A percentile compares a stretch with the other conserved stretches of the same genome.
phyloP scores from a whole-genome alignment of 73 alveolate species.

The Tetrahymena malaccensis region DNA sequence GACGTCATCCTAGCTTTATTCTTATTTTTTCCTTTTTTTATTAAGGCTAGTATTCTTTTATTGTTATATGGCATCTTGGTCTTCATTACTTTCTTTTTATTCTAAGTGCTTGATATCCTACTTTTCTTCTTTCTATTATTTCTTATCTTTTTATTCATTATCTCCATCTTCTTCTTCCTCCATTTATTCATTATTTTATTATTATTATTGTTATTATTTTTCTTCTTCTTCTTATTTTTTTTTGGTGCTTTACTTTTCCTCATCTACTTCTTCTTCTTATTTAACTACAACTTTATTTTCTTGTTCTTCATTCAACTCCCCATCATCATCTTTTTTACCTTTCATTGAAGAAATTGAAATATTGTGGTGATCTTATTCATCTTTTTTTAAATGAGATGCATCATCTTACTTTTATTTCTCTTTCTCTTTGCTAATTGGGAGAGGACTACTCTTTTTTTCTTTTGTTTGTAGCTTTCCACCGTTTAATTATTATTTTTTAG shows the following conservation, averaged over 20 bases:
- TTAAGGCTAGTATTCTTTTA: neutral
- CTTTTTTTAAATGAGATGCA: neutral
- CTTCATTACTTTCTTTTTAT: neutral
- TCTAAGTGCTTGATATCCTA: neutral
- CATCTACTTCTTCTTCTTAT: neutral
- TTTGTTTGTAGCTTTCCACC: neutral
- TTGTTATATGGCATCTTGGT: neutral
- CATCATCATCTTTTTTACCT: neutral
- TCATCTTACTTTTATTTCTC: neutral
- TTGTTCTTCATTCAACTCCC: neutral
- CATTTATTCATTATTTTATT: neutral
- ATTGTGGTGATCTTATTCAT: neutral
- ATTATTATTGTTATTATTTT: neutral
- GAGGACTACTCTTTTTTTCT: neutral
- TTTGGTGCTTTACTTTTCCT: neutral
- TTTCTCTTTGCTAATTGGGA: neutral
- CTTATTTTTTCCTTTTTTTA: neutral
- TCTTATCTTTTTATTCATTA: neutral
- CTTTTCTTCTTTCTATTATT: neutral
- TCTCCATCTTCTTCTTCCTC: neutral
- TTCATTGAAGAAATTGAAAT: neutral
- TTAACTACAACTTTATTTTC: neutral
- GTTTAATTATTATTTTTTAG: neutral
- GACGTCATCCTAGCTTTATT: neutral
- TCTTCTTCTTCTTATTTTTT: neutral